Evolutionary conservation across 2,329 filamentous ascomycete genomes (phyloP).

Genomic region (Ilyonectria robusta): DNA sequence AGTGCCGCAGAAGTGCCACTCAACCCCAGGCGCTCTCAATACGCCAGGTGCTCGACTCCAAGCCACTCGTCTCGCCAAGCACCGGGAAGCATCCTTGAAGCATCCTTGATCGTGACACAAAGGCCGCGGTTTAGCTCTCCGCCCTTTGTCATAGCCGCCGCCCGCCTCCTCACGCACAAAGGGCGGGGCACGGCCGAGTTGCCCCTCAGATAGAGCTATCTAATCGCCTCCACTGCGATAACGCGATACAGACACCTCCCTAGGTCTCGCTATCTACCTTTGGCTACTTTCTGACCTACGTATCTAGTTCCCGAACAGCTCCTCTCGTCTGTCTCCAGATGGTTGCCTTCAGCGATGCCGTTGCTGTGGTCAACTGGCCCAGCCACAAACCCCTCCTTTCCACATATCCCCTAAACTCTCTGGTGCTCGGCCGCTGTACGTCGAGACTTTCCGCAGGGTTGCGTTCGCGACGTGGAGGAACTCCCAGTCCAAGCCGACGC

Average conservation of each 20-base stretch:
- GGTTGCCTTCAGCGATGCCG: conserved; percentile 15
- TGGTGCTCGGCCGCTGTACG: conserved; percentile 18
- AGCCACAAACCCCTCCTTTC: conserved; percentile 30
- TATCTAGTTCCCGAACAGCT: conserved; percentile 19
- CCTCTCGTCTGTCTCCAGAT: background rate
- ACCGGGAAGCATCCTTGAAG: background rate
- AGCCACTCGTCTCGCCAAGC: conserved; percentile 23
- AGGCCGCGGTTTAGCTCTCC: conserved; percentile 1
- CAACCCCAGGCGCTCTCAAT: conserved; percentile 6
- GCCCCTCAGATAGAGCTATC: background rate
- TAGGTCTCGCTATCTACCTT: conserved; percentile 22
- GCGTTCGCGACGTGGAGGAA: conserved; percentile 17
- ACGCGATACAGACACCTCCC: conserved; percentile 16
- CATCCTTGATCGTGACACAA: conserved; percentile 10
- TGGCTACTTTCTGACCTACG: conserved; percentile 15
- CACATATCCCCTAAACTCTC: conserved; percentile 28
- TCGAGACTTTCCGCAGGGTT: conserved; percentile 41
- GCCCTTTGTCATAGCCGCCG: background rate
- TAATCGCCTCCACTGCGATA: background rate
- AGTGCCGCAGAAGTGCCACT: conserved; percentile 10
- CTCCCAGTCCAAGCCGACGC: conserved; percentile 8
- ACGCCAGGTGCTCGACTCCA: conserved; percentile 21
- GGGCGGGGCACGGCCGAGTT: conserved; percentile 21
- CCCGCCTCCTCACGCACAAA: conserved; percentile 7
- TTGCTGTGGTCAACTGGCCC: conserved; percentile 16